Percentiles rank a stretch among this genome's conserved stretches.
Evolutionary conservation across 805 yeast genomes (phyloP).

Genomic region (Priceomyces medius): DNA sequence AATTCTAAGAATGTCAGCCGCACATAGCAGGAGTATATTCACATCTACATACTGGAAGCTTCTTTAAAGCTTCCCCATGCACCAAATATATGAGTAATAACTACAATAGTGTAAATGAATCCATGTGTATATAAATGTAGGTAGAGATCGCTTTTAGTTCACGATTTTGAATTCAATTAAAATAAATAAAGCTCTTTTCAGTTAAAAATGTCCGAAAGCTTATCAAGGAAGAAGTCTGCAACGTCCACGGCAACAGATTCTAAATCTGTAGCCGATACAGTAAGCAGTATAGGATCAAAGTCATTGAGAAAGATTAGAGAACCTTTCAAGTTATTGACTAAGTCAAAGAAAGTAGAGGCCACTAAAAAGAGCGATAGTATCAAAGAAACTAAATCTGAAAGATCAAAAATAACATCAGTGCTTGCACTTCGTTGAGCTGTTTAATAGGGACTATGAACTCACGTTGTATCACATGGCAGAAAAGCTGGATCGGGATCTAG

Average conservation of each 20-base stretch:
- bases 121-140: not conserved
- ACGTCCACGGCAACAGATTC: conserved; percentile 5
- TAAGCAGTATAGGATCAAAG: not conserved
- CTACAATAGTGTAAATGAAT: too few relatives aligned
- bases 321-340: not conserved
- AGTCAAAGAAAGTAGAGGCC: not conserved
- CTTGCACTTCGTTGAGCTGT: not conserved
- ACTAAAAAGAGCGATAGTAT: not conserved
- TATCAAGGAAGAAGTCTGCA: conserved; percentile 3
- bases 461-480: too few relatives aligned
- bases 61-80: too few relatives aligned
- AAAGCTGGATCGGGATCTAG: too few relatives aligned
- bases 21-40: too few relatives aligned
- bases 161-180: not conserved
- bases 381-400: not conserved
- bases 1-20: too few relatives aligned
- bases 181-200: not conserved
- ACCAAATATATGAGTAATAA: too few relatives aligned
- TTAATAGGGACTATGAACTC: too few relatives aligned
- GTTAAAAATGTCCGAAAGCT: not conserved
- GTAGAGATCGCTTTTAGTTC: not conserved
- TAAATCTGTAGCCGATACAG: conserved; percentile 1
- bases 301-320: not conserved
- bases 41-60: too few relatives aligned
- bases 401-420: not conserved